A percentile compares a stretch with the other conserved stretches of the same genome.
These are phyloP conservation scores for Cladosporium velox DNA, from an alignment of 2,329 filamentous ascomycete genomes.

Conservation along the genomic window DNA sequence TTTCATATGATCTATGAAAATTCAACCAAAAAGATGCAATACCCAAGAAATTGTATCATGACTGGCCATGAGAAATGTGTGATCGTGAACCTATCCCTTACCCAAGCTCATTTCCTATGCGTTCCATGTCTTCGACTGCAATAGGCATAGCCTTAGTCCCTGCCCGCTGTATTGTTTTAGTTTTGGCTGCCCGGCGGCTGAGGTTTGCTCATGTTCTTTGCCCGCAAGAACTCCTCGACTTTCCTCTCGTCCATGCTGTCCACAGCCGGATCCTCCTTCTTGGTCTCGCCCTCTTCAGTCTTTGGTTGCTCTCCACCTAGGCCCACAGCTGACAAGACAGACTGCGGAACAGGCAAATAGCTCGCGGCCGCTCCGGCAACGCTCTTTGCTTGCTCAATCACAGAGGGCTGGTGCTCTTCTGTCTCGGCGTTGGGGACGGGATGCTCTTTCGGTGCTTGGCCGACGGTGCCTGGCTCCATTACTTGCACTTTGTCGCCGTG, in stretches of 20 bases:
- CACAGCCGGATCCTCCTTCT: slow-evolving; percentile 34
- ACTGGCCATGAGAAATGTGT: neutral
- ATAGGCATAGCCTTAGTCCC: neutral
- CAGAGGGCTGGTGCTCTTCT: slow-evolving; percentile 38
- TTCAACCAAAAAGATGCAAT: neutral
- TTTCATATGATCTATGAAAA: neutral
- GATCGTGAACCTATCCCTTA: neutral
- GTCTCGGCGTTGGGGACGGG: slow-evolving; percentile 32
- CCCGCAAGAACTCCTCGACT: slow-evolving; percentile 42
- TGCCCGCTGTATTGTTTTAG: neutral
- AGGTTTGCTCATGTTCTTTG: slow-evolving; percentile 29
- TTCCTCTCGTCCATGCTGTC: slow-evolving; percentile 34
- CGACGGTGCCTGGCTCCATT: slow-evolving; percentile 52
- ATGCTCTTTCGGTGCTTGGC: slow-evolving; percentile 52
- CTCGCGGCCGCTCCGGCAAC: slow-evolving; percentile 36
- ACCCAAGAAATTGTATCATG: neutral
- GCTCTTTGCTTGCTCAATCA: slow-evolving; percentile 48
- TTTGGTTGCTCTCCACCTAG: slow-evolving; percentile 26
- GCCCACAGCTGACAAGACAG: slow-evolving; percentile 40
- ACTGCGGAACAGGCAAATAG: slow-evolving; percentile 32
- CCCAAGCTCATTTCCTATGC: neutral
- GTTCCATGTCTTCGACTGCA: neutral
- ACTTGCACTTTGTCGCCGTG: slow-evolving; percentile 48
- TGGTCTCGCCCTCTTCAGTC: slow-evolving; percentile 27
- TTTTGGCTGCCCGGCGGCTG: slow-evolving; percentile 5